Conservation (phyloP, 352 stramenopile species). For the Phytophthora kernoviae region DNA sequence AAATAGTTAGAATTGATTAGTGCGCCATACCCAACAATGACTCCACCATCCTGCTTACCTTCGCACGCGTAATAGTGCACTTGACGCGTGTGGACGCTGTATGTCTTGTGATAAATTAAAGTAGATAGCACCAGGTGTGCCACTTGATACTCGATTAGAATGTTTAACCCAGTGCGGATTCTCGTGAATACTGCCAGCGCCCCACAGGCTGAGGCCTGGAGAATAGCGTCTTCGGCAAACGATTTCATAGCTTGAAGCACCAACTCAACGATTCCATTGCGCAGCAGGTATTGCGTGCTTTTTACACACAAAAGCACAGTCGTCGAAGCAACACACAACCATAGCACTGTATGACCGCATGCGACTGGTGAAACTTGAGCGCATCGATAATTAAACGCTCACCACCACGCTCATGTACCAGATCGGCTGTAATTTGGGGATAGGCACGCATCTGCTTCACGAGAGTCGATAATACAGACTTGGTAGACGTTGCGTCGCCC, state of each 20-base stretch:
- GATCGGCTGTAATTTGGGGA: constrained; percentile 65
- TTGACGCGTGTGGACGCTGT: constrained; percentile 83
- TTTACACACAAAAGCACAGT: constrained; percentile 76
- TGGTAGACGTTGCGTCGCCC: constrained; percentile 50
- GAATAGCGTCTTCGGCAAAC: constrained; percentile 81
- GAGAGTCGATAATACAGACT: constrained; percentile 66
- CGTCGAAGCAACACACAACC: constrained; percentile 74
- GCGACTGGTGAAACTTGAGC: constrained; percentile 58
- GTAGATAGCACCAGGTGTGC: constrained; percentile 68
- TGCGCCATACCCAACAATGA: not conserved
- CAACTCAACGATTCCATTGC: constrained; percentile 51
- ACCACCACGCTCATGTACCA: constrained; percentile 51
- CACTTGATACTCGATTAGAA: constrained; percentile 60
- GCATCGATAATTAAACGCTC: constrained; percentile 58
- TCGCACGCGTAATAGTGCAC: constrained; percentile 86
- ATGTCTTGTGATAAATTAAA: constrained; percentile 78
- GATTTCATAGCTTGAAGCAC: constrained; percentile 61
- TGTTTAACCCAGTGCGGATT: constrained; percentile 47
- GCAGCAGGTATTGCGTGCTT: constrained; percentile 62
- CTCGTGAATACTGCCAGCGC: constrained; percentile 78
- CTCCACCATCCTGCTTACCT: constrained; percentile 35
- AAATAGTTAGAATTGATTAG: constrained; percentile 5
- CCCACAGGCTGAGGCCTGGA: constrained; percentile 77
- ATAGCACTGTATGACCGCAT: constrained; percentile 86
- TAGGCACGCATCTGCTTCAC: constrained; percentile 84